A percentile compares a stretch with the other conserved stretches of the same genome.
phyloP scores from a whole-genome alignment of 129 eudicot genomes.

The Rutidosis leptorrhynchoides region DNA sequence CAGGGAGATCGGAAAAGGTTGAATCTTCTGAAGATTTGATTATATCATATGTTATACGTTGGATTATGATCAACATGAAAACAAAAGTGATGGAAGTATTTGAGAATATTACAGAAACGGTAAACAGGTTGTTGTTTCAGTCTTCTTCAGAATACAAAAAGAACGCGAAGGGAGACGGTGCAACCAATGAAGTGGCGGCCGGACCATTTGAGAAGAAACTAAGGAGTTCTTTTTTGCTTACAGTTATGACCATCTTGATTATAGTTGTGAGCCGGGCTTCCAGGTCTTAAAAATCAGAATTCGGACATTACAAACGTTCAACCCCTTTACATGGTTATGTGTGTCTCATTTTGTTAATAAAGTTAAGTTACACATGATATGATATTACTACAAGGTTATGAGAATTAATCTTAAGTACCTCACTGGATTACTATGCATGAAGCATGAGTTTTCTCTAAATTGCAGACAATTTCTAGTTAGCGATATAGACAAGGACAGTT shows the following conservation, averaged over 20 bases:
- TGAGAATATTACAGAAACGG: constrained; percentile 39
- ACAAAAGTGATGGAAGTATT: constrained; percentile 48
- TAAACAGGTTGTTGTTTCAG: constrained; percentile 35
- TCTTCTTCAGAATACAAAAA: constrained; percentile 31
- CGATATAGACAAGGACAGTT: constrained; percentile 20
- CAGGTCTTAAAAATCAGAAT: constrained; percentile 31
- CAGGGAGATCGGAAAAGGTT: constrained; percentile 2
- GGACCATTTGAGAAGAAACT: constrained; percentile 44
- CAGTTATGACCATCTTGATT: constrained; percentile 32
- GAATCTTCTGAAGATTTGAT: constrained; percentile 30
- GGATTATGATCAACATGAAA: constrained; percentile 44
- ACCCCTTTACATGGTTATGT: constrained; percentile 27
- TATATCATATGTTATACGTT: constrained; percentile 29
- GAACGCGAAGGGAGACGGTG: constrained; percentile 17
- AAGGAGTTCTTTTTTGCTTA: constrained; percentile 46
- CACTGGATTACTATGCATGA: constrained; percentile 9
- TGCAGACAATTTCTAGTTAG: constrained; percentile 25
- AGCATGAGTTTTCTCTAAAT: constrained; percentile 11
- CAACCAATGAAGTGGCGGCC: neutral
- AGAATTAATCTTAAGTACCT: neutral
- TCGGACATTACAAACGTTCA: neutral
- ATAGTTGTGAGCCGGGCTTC: constrained; percentile 50
- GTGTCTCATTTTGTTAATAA: constrained; percentile 13
- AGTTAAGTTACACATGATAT: constrained; percentile 36
- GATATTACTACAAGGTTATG: neutral